Evolutionary conservation across 352 stramenopile species (phyloP).

Genomic region (Phytopythium kandeliae): DNA sequence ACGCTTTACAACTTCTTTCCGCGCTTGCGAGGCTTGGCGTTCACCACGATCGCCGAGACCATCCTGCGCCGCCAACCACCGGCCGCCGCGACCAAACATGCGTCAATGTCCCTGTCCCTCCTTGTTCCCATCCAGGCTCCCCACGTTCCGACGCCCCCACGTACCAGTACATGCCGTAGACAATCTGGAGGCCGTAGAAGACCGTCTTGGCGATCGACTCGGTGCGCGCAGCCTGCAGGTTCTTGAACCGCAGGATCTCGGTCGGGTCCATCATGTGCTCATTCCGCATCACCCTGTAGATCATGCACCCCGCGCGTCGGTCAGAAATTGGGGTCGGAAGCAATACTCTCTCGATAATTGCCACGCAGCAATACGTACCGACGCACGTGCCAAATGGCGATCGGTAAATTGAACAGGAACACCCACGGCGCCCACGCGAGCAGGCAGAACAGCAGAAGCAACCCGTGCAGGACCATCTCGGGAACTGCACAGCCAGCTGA

Average conservation of each 20-base stretch:
- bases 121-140: background rate
- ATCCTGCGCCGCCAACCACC: conserved; percentile 36
- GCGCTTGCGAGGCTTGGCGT: conserved; percentile 43
- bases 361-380: conserved; percentile 24
- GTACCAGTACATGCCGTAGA: conserved; percentile 89
- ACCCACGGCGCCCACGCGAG: conserved; percentile 72
- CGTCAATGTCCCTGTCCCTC: background rate
- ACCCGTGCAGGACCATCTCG: conserved; percentile 73
- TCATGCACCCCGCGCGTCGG: background rate
- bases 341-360: background rate
- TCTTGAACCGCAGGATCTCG: conserved; percentile 86
- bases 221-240: conserved; percentile 65
- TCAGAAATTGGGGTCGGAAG: background rate
- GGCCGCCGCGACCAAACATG: background rate
- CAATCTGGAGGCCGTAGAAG: conserved; percentile 84
- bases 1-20: conserved; percentile 16
- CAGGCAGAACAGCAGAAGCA: conserved; percentile 73
- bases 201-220: conserved; percentile 83
- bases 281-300: conserved; percentile 53
- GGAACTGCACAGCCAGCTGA: conserved; percentile 30
- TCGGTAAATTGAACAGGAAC: conserved; percentile 73
- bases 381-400: conserved; percentile 67
- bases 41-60: conserved; percentile 79
- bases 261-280: conserved; percentile 83
- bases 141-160: conserved; percentile 4